Conservation (phyloP, 2,329 filamentous ascomycete species). For the Ophiostoma sp. region DNA sequence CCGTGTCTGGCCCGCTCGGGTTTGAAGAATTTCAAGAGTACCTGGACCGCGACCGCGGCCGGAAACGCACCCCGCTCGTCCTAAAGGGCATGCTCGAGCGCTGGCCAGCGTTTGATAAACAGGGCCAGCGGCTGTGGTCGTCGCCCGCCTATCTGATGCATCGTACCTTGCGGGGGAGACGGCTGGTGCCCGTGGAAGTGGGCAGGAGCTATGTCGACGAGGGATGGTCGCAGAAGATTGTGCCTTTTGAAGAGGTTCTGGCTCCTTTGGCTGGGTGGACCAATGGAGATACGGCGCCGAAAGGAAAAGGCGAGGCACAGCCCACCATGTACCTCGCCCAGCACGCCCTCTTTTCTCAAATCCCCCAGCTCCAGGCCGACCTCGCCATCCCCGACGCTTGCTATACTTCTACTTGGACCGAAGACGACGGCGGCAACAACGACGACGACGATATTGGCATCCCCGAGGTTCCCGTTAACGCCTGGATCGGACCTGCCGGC, state of each 20-base stretch:
- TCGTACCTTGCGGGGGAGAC: constrained; percentile 70
- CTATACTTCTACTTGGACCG: constrained; percentile 59
- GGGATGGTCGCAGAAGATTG: constrained; percentile 79
- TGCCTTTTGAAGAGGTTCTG: constrained; percentile 73
- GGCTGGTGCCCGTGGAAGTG: constrained; percentile 83
- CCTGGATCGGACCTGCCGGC: constrained; percentile 85
- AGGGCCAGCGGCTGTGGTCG: constrained; percentile 63
- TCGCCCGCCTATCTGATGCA: constrained; percentile 72
- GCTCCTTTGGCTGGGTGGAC: constrained; percentile 27
- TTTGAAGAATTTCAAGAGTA: constrained; percentile 63
- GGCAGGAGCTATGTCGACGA: constrained; percentile 85
- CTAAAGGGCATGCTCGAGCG: constrained; percentile 63
- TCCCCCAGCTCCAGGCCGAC: constrained; percentile 73
- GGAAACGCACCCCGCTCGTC: constrained; percentile 62
- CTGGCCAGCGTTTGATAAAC: constrained; percentile 70
- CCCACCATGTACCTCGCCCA: constrained; percentile 78
- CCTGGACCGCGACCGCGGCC: constrained; percentile 45
- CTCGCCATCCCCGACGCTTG: constrained; percentile 82
- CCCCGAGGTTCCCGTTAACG: constrained; percentile 38
- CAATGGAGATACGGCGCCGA: not conserved
- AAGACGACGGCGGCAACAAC: constrained; percentile 44
- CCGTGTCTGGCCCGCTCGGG: constrained; percentile 47
- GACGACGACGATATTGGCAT: constrained; percentile 25
- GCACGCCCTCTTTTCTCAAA: constrained; percentile 81
- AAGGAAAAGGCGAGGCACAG: too few relatives aligned